Evolutionary conservation across 768 basidiomycete genomes (phyloP).

Genomic region (Coprinopsis cinerea): DNA sequence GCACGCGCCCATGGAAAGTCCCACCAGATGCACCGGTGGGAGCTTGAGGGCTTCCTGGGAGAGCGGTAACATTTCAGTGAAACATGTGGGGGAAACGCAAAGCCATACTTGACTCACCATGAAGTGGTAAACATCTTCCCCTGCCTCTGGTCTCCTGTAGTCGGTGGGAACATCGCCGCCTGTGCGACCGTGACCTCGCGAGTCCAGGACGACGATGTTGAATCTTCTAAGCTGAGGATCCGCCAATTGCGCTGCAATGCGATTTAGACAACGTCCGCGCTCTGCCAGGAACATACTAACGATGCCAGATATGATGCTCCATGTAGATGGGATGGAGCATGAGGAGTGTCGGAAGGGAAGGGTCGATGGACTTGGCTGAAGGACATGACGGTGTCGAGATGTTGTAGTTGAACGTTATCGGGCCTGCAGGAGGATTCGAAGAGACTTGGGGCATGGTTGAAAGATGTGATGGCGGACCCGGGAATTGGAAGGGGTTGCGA

Average conservation of each 20-base stretch:
- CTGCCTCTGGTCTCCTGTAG: conserved; percentile 24
- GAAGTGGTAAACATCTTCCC: conserved; percentile 25
- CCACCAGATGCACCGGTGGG: conserved; percentile 31
- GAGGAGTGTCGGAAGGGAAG: conserved; percentile 28
- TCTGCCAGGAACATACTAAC: conserved; percentile 17
- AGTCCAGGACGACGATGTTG: conserved; percentile 30
- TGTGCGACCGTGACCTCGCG: conserved; percentile 27
- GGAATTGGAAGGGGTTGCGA: background rate
- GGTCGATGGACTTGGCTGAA: conserved; percentile 25
- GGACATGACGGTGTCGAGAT: conserved; percentile 31
- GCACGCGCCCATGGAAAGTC: conserved; percentile 28
- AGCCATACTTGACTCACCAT: conserved; percentile 20
- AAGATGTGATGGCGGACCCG: background rate
- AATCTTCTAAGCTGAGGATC: conserved; percentile 29
- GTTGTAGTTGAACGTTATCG: conserved; percentile 25
- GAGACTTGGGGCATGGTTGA: conserved; percentile 25
- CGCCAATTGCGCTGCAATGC: conserved; percentile 25
- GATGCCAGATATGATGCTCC: conserved; percentile 26
- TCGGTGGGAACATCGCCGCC: conserved; percentile 11
- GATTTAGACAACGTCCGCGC: background rate
- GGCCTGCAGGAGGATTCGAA: conserved; percentile 22
- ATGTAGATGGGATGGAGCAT: conserved; percentile 32
- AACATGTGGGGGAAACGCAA: background rate
- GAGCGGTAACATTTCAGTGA: background rate
- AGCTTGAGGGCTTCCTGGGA: conserved; percentile 26